phyloP scores from a whole-genome alignment of 106 monocot genomes.

The Vanilla planifolia region DNA sequence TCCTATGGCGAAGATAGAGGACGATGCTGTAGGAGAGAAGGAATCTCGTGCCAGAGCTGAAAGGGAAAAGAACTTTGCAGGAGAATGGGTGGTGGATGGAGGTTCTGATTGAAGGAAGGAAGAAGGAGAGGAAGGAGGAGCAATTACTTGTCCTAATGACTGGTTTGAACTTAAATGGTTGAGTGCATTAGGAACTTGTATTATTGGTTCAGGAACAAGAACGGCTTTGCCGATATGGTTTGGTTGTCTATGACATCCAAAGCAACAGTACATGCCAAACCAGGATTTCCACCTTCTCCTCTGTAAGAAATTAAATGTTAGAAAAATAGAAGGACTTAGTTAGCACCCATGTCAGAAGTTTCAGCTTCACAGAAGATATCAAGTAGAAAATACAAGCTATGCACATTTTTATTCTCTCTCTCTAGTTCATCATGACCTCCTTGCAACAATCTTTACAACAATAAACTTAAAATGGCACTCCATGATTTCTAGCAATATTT shows the following conservation, averaged over 20 bases:
- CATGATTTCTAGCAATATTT: too few relatives aligned
- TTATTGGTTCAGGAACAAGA: constrained; percentile 7
- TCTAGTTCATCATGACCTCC: too few relatives aligned
- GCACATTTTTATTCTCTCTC: too few relatives aligned
- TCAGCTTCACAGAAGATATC: too few relatives aligned
- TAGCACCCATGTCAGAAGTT: too few relatives aligned
- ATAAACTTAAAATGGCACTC: too few relatives aligned
- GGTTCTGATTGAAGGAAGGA: constrained; percentile 12
- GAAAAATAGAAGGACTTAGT: neutral
- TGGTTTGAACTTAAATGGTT: neutral
- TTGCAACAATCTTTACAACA: too few relatives aligned
- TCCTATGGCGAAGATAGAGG: constrained; percentile 8
- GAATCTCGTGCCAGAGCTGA: neutral
- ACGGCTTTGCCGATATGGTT: neutral
- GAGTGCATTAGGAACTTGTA: neutral
- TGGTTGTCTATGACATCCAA: neutral
- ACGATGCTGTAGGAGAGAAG: neutral
- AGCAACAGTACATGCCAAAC: constrained; percentile 3
- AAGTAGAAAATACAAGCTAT: too few relatives aligned
- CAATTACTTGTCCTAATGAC: neutral
- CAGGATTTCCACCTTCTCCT: constrained; percentile 10
- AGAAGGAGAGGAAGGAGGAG: constrained; percentile 11
- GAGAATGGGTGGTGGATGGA: constrained; percentile 7
- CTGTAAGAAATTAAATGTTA: constrained; percentile 1
- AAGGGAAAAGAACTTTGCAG: constrained; percentile 4